Percentiles rank a stretch among this genome's conserved stretches.
phyloP scores from a whole-genome alignment of 1,284 basidiomycete species.

The Testicularia cyperi region DNA sequence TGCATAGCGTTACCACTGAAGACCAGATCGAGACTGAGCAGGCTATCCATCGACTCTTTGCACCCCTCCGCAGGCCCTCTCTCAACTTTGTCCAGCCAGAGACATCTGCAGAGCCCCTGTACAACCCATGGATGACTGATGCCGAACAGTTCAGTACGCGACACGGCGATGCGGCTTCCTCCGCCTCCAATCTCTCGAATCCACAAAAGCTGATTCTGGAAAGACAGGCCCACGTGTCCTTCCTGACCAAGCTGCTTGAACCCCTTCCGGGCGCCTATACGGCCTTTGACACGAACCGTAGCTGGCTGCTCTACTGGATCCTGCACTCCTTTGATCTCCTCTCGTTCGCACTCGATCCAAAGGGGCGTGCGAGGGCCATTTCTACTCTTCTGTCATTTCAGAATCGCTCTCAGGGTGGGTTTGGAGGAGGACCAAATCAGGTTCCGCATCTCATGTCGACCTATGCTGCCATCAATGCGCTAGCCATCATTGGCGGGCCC shows the following conservation, averaged over 20 bases:
- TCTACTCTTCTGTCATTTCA: slow-evolving; percentile 57
- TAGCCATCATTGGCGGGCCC: slow-evolving; percentile 75
- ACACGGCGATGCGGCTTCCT: slow-evolving; percentile 8
- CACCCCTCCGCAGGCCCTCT: slow-evolving; percentile 8
- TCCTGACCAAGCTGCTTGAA: slow-evolving; percentile 47
- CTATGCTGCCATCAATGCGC: slow-evolving; percentile 80
- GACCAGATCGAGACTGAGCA: slow-evolving; percentile 51
- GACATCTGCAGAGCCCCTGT: slow-evolving; percentile 1
- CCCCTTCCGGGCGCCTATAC: slow-evolving; percentile 52
- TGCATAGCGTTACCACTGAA: slow-evolving; percentile 42
- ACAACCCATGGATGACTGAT: slow-evolving; percentile 34
- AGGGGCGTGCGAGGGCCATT: slow-evolving; percentile 44
- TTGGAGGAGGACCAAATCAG: slow-evolving; percentile 87
- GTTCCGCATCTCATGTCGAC: slow-evolving; percentile 84
- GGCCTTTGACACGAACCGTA: slow-evolving; percentile 53
- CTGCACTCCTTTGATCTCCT: slow-evolving; percentile 53
- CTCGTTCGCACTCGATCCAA: slow-evolving; percentile 35
- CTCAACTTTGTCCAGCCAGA: slow-evolving; percentile 14
- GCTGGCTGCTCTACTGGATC: slow-evolving; percentile 59
- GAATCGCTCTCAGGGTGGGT: slow-evolving; percentile 68
- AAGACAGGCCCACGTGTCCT: slow-evolving; percentile 48
- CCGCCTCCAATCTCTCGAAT: slow-evolving; percentile 1
- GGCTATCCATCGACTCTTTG: slow-evolving; percentile 42
- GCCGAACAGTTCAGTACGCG: slow-evolving; percentile 13
- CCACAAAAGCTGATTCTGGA: slow-evolving; percentile 34